Conservation (phyloP, 148 eudicot species). For the Pharnaceum exiguum region DNA sequence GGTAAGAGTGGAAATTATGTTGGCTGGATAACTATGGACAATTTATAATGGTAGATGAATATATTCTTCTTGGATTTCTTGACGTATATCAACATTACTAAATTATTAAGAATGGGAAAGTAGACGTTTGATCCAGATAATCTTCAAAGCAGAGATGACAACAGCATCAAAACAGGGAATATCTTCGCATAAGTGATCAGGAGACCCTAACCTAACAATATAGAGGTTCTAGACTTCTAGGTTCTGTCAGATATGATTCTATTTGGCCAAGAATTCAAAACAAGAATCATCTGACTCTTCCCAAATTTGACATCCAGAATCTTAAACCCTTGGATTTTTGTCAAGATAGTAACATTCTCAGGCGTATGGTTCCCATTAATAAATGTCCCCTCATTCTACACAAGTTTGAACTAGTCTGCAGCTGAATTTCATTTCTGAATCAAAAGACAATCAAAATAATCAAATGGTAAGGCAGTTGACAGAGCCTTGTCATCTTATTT, state of each 20-base stretch:
- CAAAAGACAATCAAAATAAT: not conserved
- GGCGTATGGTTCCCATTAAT: not conserved
- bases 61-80: constrained; percentile 1
- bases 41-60: too few species aligned
- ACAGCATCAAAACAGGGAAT: not conserved
- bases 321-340: not conserved
- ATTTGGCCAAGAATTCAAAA: not conserved
- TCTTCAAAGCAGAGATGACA: not conserved
- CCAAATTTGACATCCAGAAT: constrained; percentile 3
- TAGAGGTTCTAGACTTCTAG: constrained; percentile 1
- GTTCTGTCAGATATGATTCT: constrained; percentile 4
- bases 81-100: not conserved
- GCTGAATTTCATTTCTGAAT: not conserved
- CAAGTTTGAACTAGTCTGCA: not conserved
- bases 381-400: not conserved
- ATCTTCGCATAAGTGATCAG: not conserved
- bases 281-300: constrained; percentile 20
- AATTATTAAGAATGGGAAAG: not conserved
- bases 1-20: too few species aligned
- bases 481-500: too few species aligned
- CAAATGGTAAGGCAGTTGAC: constrained; percentile 12
- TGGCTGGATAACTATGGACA: too few species aligned
- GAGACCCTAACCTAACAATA: not conserved
- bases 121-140: constrained; percentile 12
- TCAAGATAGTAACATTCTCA: not conserved